These are phyloP conservation scores for Colletotrichum aenigma DNA, from an alignment of 2,329 filamentous ascomycete species.

Conservation along the genomic window DNA sequence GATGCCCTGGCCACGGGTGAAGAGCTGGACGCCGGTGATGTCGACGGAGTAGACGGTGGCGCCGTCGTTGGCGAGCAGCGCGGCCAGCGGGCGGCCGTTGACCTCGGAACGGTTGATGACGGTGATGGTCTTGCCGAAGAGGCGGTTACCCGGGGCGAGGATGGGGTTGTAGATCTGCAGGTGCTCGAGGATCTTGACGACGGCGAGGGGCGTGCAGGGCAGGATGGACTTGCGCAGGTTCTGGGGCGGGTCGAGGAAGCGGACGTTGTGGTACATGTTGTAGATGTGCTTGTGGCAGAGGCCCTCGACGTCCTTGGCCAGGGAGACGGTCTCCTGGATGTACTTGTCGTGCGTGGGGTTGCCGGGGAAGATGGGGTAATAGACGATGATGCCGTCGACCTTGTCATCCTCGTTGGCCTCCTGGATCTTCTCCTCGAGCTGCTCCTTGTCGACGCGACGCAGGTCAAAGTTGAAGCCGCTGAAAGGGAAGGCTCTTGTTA, in stretches of 20 bases:
- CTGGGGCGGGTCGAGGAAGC: constrained; percentile 81
- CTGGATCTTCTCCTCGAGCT: constrained; percentile 87
- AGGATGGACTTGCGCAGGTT: constrained; percentile 89
- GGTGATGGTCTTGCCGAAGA: constrained; percentile 93
- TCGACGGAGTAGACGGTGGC: constrained; percentile 96
- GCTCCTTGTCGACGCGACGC: constrained; percentile 82
- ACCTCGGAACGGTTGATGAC: constrained; percentile 97
- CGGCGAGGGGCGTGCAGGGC: constrained; percentile 92
- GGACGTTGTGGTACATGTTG: constrained; percentile 99
- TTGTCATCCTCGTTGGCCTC: constrained; percentile 78
- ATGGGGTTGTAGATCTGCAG: constrained; percentile 97
- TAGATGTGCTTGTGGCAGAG: constrained; percentile 92
- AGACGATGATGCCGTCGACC: constrained; percentile 93
- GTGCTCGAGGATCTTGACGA: constrained; percentile 96
- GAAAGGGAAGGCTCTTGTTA: constrained; percentile 10
- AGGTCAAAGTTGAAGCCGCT: constrained; percentile 92
- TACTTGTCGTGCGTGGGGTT: constrained; percentile 90
- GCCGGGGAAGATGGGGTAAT: constrained; percentile 91
- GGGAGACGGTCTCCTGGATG: constrained; percentile 89
- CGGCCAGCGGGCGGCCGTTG: constrained; percentile 89
- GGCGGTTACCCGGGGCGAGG: constrained; percentile 86
- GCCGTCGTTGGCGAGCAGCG: constrained; percentile 93
- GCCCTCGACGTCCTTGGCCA: constrained; percentile 94
- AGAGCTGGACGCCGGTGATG: constrained; percentile 88
- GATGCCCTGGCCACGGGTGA: constrained; percentile 87